phyloP scores from a whole-genome alignment of 2,329 filamentous ascomycete genomes.

The Lachnellula arida region DNA sequence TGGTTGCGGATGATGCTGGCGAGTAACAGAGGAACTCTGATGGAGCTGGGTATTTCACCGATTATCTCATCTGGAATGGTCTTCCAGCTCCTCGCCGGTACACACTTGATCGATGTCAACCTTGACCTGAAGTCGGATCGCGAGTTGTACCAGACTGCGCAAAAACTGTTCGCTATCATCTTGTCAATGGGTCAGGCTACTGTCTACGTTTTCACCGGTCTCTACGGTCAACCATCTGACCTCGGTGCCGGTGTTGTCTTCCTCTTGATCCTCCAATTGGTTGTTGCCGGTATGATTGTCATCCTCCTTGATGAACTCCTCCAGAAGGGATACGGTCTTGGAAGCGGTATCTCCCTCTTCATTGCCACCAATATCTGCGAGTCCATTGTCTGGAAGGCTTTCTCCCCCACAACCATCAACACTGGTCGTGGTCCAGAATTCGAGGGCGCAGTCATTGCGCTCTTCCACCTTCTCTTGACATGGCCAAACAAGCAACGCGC shows the following conservation, averaged over 20 bases:
- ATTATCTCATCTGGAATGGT: constrained; percentile 99
- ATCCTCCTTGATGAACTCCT: constrained; percentile 98
- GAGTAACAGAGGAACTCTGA: constrained; percentile 93
- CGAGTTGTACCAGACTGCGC: constrained; percentile 98
- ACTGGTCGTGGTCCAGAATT: constrained; percentile 98
- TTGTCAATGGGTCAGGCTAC: constrained; percentile 96
- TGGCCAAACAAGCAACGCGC: constrained; percentile 99
- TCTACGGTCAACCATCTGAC: constrained; percentile 94
- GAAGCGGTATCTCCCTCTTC: constrained; percentile 98
- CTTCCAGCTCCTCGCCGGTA: constrained; percentile 98
- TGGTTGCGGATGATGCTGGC: constrained; percentile 99
- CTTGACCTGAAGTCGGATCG: constrained; percentile 99
- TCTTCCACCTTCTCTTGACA: constrained; percentile 96
- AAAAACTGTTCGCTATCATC: constrained; percentile 98
- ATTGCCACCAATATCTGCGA: constrained; percentile 99
- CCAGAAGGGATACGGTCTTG: constrained; percentile 98
- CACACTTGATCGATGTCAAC: constrained; percentile 99
- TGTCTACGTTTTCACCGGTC: constrained; percentile 96
- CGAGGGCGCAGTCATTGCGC: constrained; percentile 94
- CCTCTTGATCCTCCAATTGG: constrained; percentile 94
- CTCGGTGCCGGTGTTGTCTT: constrained; percentile 98
- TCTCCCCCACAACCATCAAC: constrained; percentile 98
- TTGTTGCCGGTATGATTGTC: constrained; percentile 96
- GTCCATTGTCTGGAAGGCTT: constrained; percentile 99
- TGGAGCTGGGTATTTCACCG: constrained; percentile 95